phyloP scores from a whole-genome alignment of 2,329 filamentous ascomycete species.

The Pyrenochaeta sp. region DNA sequence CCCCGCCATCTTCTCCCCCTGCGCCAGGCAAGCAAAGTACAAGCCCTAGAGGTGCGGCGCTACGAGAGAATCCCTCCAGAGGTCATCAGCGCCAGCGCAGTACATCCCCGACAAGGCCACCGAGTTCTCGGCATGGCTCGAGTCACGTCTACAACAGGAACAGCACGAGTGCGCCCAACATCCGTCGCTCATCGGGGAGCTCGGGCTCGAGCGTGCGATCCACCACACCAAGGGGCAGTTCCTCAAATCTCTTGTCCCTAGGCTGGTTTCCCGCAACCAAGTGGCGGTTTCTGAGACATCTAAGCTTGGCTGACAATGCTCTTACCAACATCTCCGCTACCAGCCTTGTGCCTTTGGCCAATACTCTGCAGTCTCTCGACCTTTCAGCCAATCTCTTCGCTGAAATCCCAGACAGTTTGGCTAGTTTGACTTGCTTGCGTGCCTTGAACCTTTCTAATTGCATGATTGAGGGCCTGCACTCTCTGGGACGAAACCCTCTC shows the following conservation, averaged over 20 bases:
- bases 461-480: constrained; percentile 96
- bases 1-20: constrained; percentile 58
- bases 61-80: constrained; percentile 66
- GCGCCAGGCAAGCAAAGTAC: constrained; percentile 55
- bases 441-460: constrained; percentile 94
- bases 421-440: constrained; percentile 84
- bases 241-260: constrained; percentile 77
- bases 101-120: constrained; percentile 80
- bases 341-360: constrained; percentile 82
- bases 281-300: constrained; percentile 92
- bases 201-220: constrained; percentile 79
- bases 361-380: constrained; percentile 90
- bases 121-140: constrained; percentile 76
- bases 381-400: constrained; percentile 91
- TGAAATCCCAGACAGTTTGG: constrained; percentile 92
- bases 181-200: constrained; percentile 89
- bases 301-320: constrained; percentile 91
- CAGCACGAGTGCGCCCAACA: constrained; percentile 63
- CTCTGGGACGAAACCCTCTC: constrained; percentile 82
- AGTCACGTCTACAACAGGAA: constrained; percentile 70
- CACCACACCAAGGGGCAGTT: constrained; percentile 69
- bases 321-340: constrained; percentile 79
- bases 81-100: constrained; percentile 68
- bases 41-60: constrained; percentile 59
- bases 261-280: constrained; percentile 82